Evolutionary conservation across 495 filamentous ascomycete species (phyloP), one percentile per base, ranked within the genome.

Genomic region (Talaromyces trachyspermus): DNA sequence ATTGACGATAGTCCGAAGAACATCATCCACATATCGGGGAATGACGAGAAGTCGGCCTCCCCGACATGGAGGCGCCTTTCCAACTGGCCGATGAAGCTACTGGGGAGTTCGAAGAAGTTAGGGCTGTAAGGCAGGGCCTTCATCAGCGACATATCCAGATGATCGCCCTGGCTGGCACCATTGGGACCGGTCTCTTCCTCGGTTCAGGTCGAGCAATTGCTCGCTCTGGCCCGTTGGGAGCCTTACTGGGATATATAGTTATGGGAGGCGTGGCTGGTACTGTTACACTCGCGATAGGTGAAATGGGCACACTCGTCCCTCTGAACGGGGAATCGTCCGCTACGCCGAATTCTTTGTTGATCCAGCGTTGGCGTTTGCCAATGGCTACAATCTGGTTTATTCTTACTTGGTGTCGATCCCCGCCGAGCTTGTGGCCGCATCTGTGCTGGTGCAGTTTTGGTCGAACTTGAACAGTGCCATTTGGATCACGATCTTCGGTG

Each of bases 131-230:
- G 14, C 50, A 60, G 14, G 59, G 60, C 11, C 57, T 65, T 4
- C 55, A 62, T 22, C 54, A 59, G 46, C 50, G 62, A n/a, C 62
- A 65, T 32, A 63, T 65, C 39, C 66, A 71, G 57, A 74, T 72
- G 68, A 71, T 74, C 15, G 66, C 65, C 33, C 59, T 74, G 22
- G 68, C 68, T 6, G 68, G 68, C 24, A 65, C 68, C 1, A 59
- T 72, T 32, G 67, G 66, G 11, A 58, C 57, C 9, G 57, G 60
- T 39, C 50, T 63, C 2, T 63, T 63, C 30, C 51, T 65, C 27
- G 53, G 49, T 48, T 82, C 78, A 24, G 80, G 80, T 33, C 61
- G 70, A 40, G 75, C 77, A n/a, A 72, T 84, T 39, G 72, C 76
- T 20, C 60, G 66, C 36, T 76, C 75, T 48, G 82, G 82, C 1